phyloP scores from a whole-genome alignment of 2,329 filamentous ascomycete genomes.

The Ascochyta viciae-villosae region DNA sequence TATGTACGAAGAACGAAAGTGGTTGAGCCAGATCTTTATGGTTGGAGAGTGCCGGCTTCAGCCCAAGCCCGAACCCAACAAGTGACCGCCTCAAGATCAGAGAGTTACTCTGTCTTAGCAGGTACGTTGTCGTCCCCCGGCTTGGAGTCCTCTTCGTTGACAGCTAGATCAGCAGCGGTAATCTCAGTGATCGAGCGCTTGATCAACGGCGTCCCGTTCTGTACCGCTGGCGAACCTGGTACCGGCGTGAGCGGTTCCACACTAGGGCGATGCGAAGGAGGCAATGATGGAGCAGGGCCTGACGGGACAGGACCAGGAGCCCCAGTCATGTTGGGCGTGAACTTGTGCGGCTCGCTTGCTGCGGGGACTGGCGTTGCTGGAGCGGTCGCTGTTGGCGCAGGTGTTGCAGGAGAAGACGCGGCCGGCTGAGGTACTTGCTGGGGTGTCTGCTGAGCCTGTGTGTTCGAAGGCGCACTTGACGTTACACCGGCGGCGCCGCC shows the following conservation, averaged over 20 bases:
- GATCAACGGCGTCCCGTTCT: constrained; percentile 30
- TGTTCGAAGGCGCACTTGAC: background rate
- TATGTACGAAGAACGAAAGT: constrained; percentile 13
- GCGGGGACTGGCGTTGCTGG: constrained; percentile 8
- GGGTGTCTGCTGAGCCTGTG: constrained; percentile 1
- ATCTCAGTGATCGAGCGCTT: constrained; percentile 28
- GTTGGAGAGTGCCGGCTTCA: background rate
- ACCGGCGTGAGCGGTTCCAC: constrained; percentile 48
- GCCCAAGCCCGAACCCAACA: background rate
- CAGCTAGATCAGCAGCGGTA: constrained; percentile 17
- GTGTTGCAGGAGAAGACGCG: background rate
- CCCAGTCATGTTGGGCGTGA: constrained; percentile 37
- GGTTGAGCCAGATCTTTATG: background rate
- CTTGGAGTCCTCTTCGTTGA: constrained; percentile 18
- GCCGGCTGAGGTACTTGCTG: background rate
- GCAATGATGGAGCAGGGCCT: constrained; percentile 13
- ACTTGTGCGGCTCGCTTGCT: constrained; percentile 34
- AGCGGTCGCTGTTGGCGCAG: constrained; percentile 1
- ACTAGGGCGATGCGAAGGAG: constrained; percentile 38
- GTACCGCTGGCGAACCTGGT: constrained; percentile 43
- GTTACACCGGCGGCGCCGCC: constrained; percentile 36
- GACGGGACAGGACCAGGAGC: constrained; percentile 20
- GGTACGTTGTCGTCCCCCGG: constrained; percentile 4
- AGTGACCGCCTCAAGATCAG: background rate
- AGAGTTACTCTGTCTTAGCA: constrained; percentile 16